Conservation (phyloP, 768 basidiomycete genomes). For the Boletus rubescentipes region DNA sequence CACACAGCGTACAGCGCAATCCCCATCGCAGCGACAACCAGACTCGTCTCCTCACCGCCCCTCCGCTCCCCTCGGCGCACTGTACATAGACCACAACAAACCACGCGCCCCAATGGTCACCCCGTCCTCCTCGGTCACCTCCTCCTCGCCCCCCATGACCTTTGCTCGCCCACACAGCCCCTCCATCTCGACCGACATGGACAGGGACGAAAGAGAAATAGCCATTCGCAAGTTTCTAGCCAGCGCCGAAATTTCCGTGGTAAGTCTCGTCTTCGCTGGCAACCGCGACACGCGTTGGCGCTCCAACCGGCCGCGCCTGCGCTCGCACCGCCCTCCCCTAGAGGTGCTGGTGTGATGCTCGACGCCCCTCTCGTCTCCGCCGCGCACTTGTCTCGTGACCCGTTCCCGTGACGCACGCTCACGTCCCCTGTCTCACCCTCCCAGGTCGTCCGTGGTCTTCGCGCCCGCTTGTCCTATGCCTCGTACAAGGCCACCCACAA, state of each 20-base stretch:
- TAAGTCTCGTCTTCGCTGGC: constrained; percentile 44
- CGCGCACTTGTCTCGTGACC: constrained; percentile 8
- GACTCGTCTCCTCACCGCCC: background rate
- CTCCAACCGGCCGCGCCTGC: constrained; percentile 24
- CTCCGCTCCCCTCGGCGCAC: constrained; percentile 17
- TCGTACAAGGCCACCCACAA: constrained; percentile 82
- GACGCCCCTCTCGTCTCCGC: background rate
- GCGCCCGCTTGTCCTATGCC: constrained; percentile 79
- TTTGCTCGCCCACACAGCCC: constrained; percentile 50
- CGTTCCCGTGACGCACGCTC: constrained; percentile 16
- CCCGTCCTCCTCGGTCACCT: constrained; percentile 79
- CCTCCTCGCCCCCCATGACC: constrained; percentile 72
- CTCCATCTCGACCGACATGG: constrained; percentile 44
- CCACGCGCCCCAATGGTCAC: constrained; percentile 60
- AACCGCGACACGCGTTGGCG: constrained; percentile 49
- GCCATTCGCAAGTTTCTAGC: constrained; percentile 76
- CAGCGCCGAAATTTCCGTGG: constrained; percentile 77
- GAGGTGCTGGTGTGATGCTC: constrained; percentile 1
- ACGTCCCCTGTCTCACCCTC: constrained; percentile 32
- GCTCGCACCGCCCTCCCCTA: constrained; percentile 2
- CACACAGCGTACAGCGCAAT: constrained; percentile 39
- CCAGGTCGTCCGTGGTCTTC: constrained; percentile 81
- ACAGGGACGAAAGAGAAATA: constrained; percentile 61
- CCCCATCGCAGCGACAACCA: constrained; percentile 35
- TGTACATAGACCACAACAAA: constrained; percentile 14